A percentile compares a stretch with the other conserved stretches of the same genome.
These are phyloP conservation scores for Trichoderma brevicompactum DNA, from an alignment of 2,329 filamentous ascomycete species.

Conservation along the genomic window DNA sequence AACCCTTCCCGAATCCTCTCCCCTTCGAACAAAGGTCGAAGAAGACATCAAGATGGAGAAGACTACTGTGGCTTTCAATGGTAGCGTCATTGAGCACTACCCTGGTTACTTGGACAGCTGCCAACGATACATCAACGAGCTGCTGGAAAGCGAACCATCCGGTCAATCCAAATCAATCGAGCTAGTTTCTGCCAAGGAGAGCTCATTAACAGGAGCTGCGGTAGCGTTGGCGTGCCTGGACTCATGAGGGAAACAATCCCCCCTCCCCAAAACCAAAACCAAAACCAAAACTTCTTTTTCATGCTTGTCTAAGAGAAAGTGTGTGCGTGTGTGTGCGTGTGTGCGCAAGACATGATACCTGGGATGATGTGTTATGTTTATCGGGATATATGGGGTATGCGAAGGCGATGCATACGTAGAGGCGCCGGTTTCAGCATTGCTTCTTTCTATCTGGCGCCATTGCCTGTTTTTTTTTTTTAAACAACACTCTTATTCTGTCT, in stretches of 20 bases:
- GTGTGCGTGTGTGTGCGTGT: neutral
- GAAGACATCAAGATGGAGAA: conserved; percentile 52
- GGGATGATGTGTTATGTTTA: conserved; percentile 27
- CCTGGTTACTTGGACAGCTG: conserved; percentile 66
- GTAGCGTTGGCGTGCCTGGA: conserved; percentile 63
- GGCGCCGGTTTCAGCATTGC: conserved; percentile 30
- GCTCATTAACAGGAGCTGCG: conserved; percentile 74
- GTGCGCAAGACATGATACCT: conserved; percentile 25
- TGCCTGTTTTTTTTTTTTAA: neutral
- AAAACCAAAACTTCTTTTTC: neutral
- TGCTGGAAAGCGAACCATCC: conserved; percentile 50
- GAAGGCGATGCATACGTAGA: conserved; percentile 32
- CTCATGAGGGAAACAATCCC: conserved; percentile 24
- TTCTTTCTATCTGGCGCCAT: conserved; percentile 22
- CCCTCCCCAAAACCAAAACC: neutral
- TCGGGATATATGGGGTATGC: conserved; percentile 29
- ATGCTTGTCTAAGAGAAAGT: conserved; percentile 16
- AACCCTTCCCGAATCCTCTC: conserved; percentile 39
- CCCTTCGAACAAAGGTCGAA: conserved; percentile 52
- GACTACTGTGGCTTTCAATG: conserved; percentile 75
- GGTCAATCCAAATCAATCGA: conserved; percentile 54
- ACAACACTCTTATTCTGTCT: neutral
- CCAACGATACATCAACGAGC: conserved; percentile 65
- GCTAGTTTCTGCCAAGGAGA: conserved; percentile 72
- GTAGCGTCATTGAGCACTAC: conserved; percentile 79